Base-by-base conservation (phyloP, 2,329 filamentous ascomycete genomes). In the Colletotrichum euphorbiae region DNA sequence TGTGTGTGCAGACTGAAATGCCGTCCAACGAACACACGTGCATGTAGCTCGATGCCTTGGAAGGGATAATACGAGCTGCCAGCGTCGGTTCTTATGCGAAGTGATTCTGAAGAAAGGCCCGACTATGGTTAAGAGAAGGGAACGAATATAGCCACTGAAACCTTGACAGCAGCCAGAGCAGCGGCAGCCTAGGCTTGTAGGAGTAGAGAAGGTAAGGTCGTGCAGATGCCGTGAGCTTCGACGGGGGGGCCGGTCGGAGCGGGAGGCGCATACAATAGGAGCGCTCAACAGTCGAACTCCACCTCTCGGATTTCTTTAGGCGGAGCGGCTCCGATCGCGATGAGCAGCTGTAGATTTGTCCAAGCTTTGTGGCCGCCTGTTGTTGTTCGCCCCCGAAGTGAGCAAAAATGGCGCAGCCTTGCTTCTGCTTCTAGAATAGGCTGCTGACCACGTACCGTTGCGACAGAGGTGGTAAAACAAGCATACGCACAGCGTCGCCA, bases 121-220 rank as follows among this genome's bases (percentile, higher is more conserved):
- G 52, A 19, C 40, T 54, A 54, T 40, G 6, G 38, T 31, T 43
- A 15, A 40, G 17, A 57, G 12, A n/a, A 56, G 58, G 38, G 36
- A 42, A 45, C 58, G 11, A 51, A 63, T 28, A 45, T 67, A 63
- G 45, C 43, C 58, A 67, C 51, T 21, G 51, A 40, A 52, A 51
- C 45, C 33, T 21, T 51, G 50, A 62, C 63, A 67, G 33, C 38
- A 12, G 36, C 62, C 33, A 54, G 58, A 55, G 33, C 21, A 50
- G 48, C 17, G 9, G 51, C 42, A 57, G 21, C 42, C 43, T 57
- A 57, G 38, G 40, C n/a, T 33, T 31, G 42, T 42, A 52, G 45
- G 46, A 46, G 45, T 45, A n/a, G 36, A 31, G 15, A 19, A 11
- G 36, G 19, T 38, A 38, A 21, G 48, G 51, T 60, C 55, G 48